These are phyloP conservation scores for Verbascum thapsus DNA, from an alignment of 257 asterid genomes.

Conservation along the genomic window DNA sequence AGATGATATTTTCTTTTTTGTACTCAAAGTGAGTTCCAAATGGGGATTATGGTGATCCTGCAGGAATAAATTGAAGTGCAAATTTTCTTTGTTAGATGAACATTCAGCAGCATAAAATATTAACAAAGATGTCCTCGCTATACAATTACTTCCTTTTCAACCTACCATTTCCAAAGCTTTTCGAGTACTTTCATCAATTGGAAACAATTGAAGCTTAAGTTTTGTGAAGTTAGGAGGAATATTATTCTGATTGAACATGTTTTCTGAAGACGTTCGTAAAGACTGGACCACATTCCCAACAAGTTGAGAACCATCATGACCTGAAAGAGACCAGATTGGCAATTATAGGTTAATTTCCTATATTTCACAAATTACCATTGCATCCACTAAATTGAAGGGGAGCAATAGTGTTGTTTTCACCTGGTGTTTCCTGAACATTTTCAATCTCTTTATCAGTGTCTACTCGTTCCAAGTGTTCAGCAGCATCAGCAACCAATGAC, in stretches of 20 bases:
- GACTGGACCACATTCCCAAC: constrained; percentile 50
- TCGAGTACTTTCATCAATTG: constrained; percentile 84
- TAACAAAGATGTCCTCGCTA: neutral
- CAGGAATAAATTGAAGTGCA: constrained; percentile 20
- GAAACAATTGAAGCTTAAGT: constrained; percentile 94
- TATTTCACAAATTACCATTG: constrained; percentile 27
- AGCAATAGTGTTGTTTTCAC: constrained; percentile 40
- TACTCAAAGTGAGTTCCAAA: constrained; percentile 86
- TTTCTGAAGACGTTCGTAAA: constrained; percentile 37
- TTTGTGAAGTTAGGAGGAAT: constrained; percentile 57
- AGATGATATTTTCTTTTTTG: constrained; percentile 88
- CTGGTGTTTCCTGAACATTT: constrained; percentile 50
- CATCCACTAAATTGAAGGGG: constrained; percentile 11
- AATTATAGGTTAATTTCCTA: constrained; percentile 27
- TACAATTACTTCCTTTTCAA: no score
- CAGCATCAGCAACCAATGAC: constrained; percentile 99
- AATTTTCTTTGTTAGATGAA: constrained; percentile 4
- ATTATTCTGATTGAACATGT: constrained; percentile 41
- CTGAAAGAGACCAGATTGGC: constrained; percentile 43
- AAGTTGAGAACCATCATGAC: constrained; percentile 50
- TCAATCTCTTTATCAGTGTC: constrained; percentile 64
- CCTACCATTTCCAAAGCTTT: constrained; percentile 87
- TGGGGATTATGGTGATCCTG: constrained; percentile 91
- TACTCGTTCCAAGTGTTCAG: constrained; percentile 92
- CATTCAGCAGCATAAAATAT: constrained; percentile 9